These are phyloP conservation scores for Amylostereum areolatum DNA, from an alignment of 1,284 basidiomycete genomes.

Conservation along the genomic window DNA sequence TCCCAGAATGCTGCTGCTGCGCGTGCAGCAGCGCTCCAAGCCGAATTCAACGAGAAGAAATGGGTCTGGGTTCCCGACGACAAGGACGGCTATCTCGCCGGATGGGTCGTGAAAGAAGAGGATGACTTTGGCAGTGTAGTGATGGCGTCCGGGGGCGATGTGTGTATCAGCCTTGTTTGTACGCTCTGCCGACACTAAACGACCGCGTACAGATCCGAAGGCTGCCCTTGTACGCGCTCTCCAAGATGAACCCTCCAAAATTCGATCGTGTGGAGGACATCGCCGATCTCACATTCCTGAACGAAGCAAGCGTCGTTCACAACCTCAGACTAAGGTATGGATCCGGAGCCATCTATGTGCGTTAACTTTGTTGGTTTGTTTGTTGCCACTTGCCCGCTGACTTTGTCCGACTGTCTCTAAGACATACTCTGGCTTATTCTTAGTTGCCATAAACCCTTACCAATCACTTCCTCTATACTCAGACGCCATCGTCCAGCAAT, in stretches of 20 bases:
- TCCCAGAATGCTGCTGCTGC: conserved; percentile 70
- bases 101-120: conserved; percentile 84
- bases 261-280: conserved; percentile 98
- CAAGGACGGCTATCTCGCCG: conserved; percentile 84
- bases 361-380: conserved; percentile 26
- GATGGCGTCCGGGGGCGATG: conserved; percentile 76
- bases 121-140: conserved; percentile 76
- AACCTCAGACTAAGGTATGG: conserved; percentile 91
- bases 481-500: conserved; percentile 87
- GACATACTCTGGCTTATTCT: conserved; percentile 95
- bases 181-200: conserved; percentile 1
- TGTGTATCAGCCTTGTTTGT: conserved; percentile 23
- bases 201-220: conserved; percentile 52
- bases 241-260: conserved; percentile 98
- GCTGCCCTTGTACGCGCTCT: conserved; percentile 73
- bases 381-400: neutral
- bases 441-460: conserved; percentile 98
- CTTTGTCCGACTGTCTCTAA: conserved; percentile 26
- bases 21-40: conserved; percentile 79
- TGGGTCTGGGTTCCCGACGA: conserved; percentile 96
- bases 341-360: conserved; percentile 90
- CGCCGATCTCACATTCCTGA: conserved; percentile 95
- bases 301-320: conserved; percentile 98
- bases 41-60: conserved; percentile 96
- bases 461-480: conserved; percentile 91